Evolutionary conservation across 345 rosid species (phyloP), one percentile per base, ranked within the genome.

Genomic region (Acer yangbiense): DNA sequence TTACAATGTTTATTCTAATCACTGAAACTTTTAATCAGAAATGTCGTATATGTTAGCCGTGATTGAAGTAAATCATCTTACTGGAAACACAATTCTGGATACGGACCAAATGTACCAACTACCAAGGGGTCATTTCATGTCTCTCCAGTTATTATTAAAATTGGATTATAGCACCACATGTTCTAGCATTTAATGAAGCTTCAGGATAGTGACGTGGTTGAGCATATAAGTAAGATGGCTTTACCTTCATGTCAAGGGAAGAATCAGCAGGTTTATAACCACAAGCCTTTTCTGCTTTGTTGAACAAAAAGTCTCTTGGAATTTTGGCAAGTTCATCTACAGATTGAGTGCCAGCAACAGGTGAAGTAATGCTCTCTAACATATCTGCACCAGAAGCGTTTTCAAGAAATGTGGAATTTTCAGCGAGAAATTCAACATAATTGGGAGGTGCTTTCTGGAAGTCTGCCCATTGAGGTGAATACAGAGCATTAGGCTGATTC

Each of bases 361-460:
- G 77, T 8, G 65, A 70, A 81, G 82, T 71, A 70, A 83, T 69
- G 72, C 62, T 69, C 71, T 83, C 69, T 17, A 78, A 71, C 29
- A 71, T 74, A 65, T 78, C 77, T 21, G 82, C 71, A 21, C 81
- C 18, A 20, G 90, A 77, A 65, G 75, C 73, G 23, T 75, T 69
- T 44, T 76, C 84, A 27, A 79, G 74, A 41, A 67, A 71, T 54
- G 82, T 23, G 61, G 75, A 76, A 73, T 75, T 82, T 41, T 80
- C 85, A 6, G 73, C 71, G 9, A 85, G 76, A 76, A 82, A 82
- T 27, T 87, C 85, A 74, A 82, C 81, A 69, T 80, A 85, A 65
- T 70, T 76, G 32, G 11, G 72, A 39, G 83, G 81, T n/a, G 78
- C 35, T 75, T 55, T 70, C 50, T 74, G 79, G 75, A 69, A 27